Conservation (phyloP, 371 early-diverging fungal genomes). For the Mucor saturninus region DNA sequence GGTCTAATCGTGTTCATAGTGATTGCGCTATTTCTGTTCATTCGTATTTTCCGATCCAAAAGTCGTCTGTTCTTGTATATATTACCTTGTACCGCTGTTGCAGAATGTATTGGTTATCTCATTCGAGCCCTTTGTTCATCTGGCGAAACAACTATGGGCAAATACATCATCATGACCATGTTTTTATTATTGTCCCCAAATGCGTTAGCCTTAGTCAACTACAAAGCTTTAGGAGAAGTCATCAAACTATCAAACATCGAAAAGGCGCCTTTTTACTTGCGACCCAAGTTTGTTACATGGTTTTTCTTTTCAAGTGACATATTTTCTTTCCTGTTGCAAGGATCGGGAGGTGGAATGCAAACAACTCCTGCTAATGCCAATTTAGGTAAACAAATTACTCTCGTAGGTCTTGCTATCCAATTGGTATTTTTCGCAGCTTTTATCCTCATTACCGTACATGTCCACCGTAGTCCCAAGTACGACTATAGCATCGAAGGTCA, state of each 20-base stretch:
- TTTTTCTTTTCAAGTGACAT: slow-evolving; percentile 47
- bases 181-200: slow-evolving; percentile 45
- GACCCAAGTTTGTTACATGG: slow-evolving; percentile 50
- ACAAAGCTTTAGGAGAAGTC: slow-evolving; percentile 42
- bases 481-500: slow-evolving; percentile 13
- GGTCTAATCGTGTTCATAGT: slow-evolving; percentile 10
- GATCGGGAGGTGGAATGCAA: slow-evolving; percentile 24
- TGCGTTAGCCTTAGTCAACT: slow-evolving; percentile 45
- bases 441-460: slow-evolving; percentile 14
- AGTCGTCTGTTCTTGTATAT: slow-evolving; percentile 32
- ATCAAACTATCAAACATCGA: slow-evolving; percentile 21
- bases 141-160: slow-evolving; percentile 27
- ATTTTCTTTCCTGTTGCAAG: slow-evolving; percentile 23
- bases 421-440: slow-evolving; percentile 22
- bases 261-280: slow-evolving; percentile 27
- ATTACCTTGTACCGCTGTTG: slow-evolving; percentile 36
- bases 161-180: slow-evolving; percentile 36
- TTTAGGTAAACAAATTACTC: slow-evolving; percentile 9
- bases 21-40: slow-evolving; percentile 9
- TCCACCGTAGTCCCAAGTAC: slow-evolving; percentile 15
- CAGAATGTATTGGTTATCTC: slow-evolving; percentile 39
- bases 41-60: slow-evolving; percentile 12
- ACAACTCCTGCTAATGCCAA: neutral
- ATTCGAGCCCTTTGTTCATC: slow-evolving; percentile 29
- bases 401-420: slow-evolving; percentile 22